Percentiles rank a stretch among this genome's conserved stretches.
These are phyloP conservation scores for Chara braunii DNA, from an alignment of 139 green algal species.

Conservation along the genomic window DNA sequence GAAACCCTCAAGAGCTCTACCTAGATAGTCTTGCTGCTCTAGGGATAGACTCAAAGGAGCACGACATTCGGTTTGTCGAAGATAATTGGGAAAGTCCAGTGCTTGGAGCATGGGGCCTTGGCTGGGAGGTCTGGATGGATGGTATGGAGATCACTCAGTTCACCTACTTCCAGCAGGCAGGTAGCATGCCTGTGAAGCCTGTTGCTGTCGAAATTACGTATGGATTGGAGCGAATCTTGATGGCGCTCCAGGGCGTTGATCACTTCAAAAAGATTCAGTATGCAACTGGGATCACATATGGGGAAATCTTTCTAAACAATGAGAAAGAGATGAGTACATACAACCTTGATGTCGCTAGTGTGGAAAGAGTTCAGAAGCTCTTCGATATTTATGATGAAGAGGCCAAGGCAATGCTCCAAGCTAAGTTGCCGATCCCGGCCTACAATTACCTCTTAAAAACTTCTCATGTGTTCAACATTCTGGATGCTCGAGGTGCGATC, in stretches of 20 bases:
- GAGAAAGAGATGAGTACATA: conserved; percentile 58
- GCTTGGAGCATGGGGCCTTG: conserved; percentile 91
- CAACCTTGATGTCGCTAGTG: conserved; percentile 53
- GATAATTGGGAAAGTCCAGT: conserved; percentile 98
- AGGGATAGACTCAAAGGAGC: conserved; percentile 72
- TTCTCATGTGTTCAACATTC: conserved; percentile 93
- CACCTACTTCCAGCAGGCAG: conserved; percentile 95
- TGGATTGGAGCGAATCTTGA: conserved; percentile 94
- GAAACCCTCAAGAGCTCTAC: conserved; percentile 95
- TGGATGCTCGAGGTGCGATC: conserved; percentile 81
- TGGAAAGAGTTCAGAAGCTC: conserved; percentile 60
- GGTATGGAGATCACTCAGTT: conserved; percentile 98
- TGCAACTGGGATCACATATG: conserved; percentile 69
- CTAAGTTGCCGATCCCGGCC: conserved; percentile 84
- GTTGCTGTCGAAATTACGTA: conserved; percentile 96
- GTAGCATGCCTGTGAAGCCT: conserved; percentile 24
- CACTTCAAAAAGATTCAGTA: conserved; percentile 98
- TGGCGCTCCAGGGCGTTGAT: conserved; percentile 80
- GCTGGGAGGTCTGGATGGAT: conserved; percentile 97
- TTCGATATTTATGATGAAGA: conserved; percentile 74
- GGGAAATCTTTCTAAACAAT: conserved; percentile 96
- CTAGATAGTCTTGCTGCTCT: conserved; percentile 64
- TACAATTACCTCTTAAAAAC: conserved; percentile 98
- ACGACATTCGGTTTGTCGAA: conserved; percentile 94
- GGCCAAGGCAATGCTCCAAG: conserved; percentile 72